These are phyloP conservation scores for Pseudodiploospora longispora DNA, from an alignment of 2,329 filamentous ascomycete genomes.

Conservation along the genomic window DNA sequence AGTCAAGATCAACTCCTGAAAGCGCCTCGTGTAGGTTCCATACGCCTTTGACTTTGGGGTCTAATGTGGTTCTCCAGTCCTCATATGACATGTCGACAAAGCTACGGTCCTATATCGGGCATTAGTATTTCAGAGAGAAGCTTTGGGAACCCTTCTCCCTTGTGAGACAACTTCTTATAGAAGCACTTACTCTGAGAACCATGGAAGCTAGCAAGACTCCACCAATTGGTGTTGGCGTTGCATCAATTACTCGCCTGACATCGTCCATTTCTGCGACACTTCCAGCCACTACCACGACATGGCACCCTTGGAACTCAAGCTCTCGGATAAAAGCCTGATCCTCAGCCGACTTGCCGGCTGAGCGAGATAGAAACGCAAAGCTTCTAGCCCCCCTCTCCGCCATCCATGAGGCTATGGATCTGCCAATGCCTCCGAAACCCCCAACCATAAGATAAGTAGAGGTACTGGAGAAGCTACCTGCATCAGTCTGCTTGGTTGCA, in stretches of 20 bases:
- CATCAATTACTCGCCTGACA: conserved; percentile 4
- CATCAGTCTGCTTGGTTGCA: neutral
- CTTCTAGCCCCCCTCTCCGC: conserved; percentile 11
- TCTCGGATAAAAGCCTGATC: conserved; percentile 3
- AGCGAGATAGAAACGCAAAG: conserved; percentile 8
- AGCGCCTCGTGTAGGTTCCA: conserved; percentile 15
- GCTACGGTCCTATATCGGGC: conserved; percentile 1
- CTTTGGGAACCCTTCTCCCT: no score
- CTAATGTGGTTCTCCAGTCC: conserved; percentile 1
- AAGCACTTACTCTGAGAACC: conserved; percentile 13
- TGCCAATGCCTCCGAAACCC: conserved; percentile 17
- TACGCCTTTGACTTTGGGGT: conserved; percentile 21
- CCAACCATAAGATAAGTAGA: conserved; percentile 18
- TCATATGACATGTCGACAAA: conserved; percentile 13
- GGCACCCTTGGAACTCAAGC: conserved; percentile 6
- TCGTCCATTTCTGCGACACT: conserved; percentile 5
- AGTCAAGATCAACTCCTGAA: conserved; percentile 15
- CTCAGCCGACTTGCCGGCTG: conserved; percentile 2
- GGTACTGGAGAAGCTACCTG: neutral
- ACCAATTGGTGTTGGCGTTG: conserved; percentile 21
- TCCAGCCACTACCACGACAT: neutral
- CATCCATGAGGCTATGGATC: conserved; percentile 16
- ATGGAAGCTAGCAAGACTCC: conserved; percentile 31
- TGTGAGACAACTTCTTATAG: no score
- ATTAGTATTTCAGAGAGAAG: neutral